Conservation (phyloP, 139 green algal genomes). For the Asterochloris erici region DNA sequence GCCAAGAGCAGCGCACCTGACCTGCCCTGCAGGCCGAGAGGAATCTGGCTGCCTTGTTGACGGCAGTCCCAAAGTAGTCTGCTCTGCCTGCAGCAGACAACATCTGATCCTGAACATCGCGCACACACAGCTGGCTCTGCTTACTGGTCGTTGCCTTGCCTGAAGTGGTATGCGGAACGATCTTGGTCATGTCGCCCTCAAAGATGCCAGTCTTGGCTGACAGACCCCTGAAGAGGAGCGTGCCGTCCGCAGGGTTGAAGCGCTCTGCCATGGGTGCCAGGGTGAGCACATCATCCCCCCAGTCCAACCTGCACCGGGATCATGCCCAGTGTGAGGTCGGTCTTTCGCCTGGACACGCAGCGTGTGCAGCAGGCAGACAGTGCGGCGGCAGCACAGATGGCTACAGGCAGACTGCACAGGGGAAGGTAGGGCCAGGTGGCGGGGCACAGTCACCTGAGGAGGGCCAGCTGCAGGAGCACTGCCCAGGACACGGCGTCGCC, state of each 20-base stretch:
- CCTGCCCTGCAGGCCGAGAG: too few species aligned
- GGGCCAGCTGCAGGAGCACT: constrained; percentile 11
- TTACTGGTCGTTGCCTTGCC: background rate
- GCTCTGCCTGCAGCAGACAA: too few species aligned
- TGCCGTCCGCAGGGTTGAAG: constrained; percentile 23
- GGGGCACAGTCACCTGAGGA: background rate
- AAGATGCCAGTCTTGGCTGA: constrained; percentile 16
- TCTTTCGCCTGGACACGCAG: too few species aligned
- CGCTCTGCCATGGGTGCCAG: constrained; percentile 19
- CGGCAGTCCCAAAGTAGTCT: too few species aligned
- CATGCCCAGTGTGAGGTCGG: too few species aligned
- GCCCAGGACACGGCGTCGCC: constrained; percentile 30
- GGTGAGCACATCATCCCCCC: background rate
- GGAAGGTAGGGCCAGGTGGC: constrained; percentile 2
- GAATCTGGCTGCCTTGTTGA: too few species aligned
- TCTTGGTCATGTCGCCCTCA: constrained; percentile 9
- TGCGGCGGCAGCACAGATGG: too few species aligned
- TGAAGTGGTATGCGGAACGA: constrained; percentile 29
- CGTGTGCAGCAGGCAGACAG: too few species aligned
- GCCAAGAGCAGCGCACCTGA: too few species aligned
- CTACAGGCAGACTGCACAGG: background rate
- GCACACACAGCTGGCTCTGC: too few species aligned
- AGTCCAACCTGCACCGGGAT: background rate
- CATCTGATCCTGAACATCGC: too few species aligned
- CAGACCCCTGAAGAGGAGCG: constrained; percentile 22